These are phyloP conservation scores for Aureobasidium sp. DNA, from an alignment of 2,329 filamentous ascomycete genomes.

Conservation along the genomic window DNA sequence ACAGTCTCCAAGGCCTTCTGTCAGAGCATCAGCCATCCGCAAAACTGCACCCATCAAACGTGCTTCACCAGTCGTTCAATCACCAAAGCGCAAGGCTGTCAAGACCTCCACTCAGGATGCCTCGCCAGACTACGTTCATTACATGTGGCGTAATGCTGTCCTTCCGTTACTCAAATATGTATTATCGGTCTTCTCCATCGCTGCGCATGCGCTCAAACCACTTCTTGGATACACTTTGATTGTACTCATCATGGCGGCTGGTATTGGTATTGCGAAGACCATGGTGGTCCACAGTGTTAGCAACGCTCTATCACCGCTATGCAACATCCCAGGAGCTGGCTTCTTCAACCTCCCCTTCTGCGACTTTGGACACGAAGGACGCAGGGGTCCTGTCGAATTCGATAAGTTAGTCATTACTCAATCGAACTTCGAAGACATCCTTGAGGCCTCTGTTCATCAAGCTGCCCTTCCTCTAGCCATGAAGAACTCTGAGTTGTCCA, in stretches of 20 bases:
- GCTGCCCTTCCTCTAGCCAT: slow-evolving; percentile 79
- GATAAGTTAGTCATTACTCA: slow-evolving; percentile 80
- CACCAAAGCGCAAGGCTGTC: background rate
- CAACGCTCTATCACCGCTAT: slow-evolving; percentile 72
- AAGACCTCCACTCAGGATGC: background rate
- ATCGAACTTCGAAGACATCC: slow-evolving; percentile 77
- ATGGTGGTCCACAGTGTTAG: slow-evolving; percentile 68
- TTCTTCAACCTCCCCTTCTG: slow-evolving; percentile 73
- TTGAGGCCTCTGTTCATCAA: slow-evolving; percentile 72
- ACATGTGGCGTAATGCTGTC: slow-evolving; percentile 37
- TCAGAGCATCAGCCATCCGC: slow-evolving; percentile 28
- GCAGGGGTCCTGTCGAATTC: slow-evolving; percentile 64
- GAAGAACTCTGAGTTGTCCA: slow-evolving; percentile 78
- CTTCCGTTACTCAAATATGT: slow-evolving; percentile 52
- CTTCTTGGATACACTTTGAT: slow-evolving; percentile 69
- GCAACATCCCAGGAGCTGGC: slow-evolving; percentile 71
- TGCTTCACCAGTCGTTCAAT: background rate
- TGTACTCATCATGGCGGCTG: slow-evolving; percentile 66
- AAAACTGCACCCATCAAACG: background rate
- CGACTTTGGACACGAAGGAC: slow-evolving; percentile 6
- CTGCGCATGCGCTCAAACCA: slow-evolving; percentile 69
- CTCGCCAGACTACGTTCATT: slow-evolving; percentile 14
- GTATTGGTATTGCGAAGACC: slow-evolving; percentile 66
- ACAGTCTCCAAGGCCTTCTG: background rate
- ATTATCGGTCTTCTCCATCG: slow-evolving; percentile 62